Conservation (phyloP, 2,329 filamentous ascomycete species). For the Ophidiomyces ophidiicola region DNA sequence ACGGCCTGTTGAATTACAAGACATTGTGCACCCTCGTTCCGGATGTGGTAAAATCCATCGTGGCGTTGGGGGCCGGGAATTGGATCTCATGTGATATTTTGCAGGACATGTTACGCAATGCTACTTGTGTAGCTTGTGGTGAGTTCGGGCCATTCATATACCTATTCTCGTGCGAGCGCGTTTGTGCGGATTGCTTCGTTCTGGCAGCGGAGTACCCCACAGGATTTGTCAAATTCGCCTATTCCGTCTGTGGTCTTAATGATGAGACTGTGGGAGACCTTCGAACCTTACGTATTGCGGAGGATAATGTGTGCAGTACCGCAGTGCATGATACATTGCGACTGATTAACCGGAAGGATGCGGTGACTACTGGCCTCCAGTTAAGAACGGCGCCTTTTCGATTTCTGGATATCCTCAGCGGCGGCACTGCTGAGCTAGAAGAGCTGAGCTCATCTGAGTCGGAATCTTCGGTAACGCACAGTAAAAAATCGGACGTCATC, state of each 20-base stretch:
- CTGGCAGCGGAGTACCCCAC: background rate
- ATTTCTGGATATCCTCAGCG: background rate
- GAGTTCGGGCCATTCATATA: slow-evolving; percentile 24
- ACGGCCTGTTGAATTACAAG: slow-evolving; percentile 29
- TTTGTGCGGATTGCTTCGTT: slow-evolving; percentile 23
- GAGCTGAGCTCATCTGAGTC: background rate
- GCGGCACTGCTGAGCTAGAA: background rate
- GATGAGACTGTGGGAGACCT: background rate
- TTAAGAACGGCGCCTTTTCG: background rate
- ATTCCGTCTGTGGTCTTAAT: slow-evolving; percentile 1
- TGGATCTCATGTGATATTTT: slow-evolving; percentile 18
- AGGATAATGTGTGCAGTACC: background rate
- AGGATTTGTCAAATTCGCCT: background rate
- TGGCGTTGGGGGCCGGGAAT: slow-evolving; percentile 18
- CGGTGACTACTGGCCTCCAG: background rate
- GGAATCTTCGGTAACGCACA: background rate
- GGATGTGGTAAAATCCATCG: slow-evolving; percentile 19
- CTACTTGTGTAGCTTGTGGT: slow-evolving; percentile 22
- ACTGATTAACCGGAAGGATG: slow-evolving; percentile 4
- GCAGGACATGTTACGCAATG: slow-evolving; percentile 17
- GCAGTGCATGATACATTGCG: background rate
- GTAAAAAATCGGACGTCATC: slow-evolving; percentile 7
- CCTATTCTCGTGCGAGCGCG: slow-evolving; percentile 24
- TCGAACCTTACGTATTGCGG: slow-evolving; percentile 6
- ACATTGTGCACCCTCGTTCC: slow-evolving; percentile 34